phyloP scores from a whole-genome alignment of 2,329 filamentous ascomycete genomes.

The Colletotrichum somersetense region DNA sequence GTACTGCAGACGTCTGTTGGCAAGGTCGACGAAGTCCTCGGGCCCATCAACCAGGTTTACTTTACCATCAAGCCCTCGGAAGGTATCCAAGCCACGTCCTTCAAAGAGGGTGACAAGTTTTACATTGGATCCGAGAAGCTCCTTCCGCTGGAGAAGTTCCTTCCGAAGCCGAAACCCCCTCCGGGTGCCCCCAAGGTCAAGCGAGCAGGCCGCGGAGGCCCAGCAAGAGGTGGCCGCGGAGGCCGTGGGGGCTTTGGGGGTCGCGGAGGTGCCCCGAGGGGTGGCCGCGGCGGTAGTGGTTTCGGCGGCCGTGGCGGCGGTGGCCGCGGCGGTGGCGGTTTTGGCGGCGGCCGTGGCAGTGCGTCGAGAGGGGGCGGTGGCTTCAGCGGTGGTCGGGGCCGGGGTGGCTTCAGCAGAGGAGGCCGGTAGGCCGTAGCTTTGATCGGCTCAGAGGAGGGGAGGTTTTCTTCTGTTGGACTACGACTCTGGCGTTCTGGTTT shows the following conservation, averaged over 20 bases:
- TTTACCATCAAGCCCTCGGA: constrained; percentile 99
- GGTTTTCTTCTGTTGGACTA: constrained; percentile 40
- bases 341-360: constrained; percentile 43
- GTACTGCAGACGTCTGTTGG: constrained; percentile 79
- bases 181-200: constrained; percentile 73
- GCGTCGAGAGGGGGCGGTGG: constrained; percentile 43
- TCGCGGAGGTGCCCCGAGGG: constrained; percentile 44
- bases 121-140: constrained; percentile 96
- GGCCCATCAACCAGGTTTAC: constrained; percentile 96
- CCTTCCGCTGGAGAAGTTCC: constrained; percentile 93
- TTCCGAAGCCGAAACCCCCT: constrained; percentile 88
- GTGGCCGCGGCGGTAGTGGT: constrained; percentile 49
- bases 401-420: constrained; percentile 43
- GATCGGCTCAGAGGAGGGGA: constrained; percentile 24
- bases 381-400: constrained; percentile 37
- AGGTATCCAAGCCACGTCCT: constrained; percentile 93
- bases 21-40: constrained; percentile 98
- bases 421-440: constrained; percentile 21
- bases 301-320: constrained; percentile 40
- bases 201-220: constrained; percentile 67
- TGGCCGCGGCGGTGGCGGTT: constrained; percentile 44
- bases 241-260: constrained; percentile 49
- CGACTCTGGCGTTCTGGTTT: constrained; percentile 40
- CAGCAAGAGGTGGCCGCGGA: constrained; percentile 59
- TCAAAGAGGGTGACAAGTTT: constrained; percentile 97